phyloP scores from a whole-genome alignment of 2,329 filamentous ascomycete genomes.

The Aspergillus pseudonomiae region DNA sequence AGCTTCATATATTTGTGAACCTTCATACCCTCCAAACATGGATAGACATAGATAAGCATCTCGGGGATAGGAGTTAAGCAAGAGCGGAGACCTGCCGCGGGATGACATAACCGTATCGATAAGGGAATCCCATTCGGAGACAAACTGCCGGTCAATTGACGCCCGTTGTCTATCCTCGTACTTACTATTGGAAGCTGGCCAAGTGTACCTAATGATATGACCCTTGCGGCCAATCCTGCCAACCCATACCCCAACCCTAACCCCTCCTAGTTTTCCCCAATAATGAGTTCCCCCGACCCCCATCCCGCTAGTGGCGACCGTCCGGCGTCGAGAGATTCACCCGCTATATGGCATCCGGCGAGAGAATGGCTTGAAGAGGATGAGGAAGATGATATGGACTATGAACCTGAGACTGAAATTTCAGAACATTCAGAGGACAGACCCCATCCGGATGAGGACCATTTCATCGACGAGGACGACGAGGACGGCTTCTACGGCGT shows the following conservation, averaged over 20 bases:
- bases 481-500: conserved; percentile 28
- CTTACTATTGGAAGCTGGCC: conserved; percentile 5
- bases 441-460: conserved; percentile 41
- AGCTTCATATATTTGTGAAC: neutral
- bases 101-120: conserved; percentile 27
- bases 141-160: conserved; percentile 12
- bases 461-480: conserved; percentile 38
- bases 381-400: conserved; percentile 54
- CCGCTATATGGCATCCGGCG: conserved; percentile 39
- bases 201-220: conserved; percentile 13
- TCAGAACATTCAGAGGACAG: conserved; percentile 31
- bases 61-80: conserved; percentile 28
- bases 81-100: conserved; percentile 9
- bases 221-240: conserved; percentile 7
- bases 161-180: neutral
- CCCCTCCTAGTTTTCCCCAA: conserved; percentile 16
- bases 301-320: conserved; percentile 29
- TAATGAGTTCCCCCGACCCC: conserved; percentile 34
- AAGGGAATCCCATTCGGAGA: conserved; percentile 13
- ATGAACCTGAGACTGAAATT: conserved; percentile 46
- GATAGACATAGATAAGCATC: neutral
- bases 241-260: neutral
- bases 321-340: conserved; percentile 24
- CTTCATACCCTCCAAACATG: neutral
- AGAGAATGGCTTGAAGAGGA: conserved; percentile 45